Evolutionary conservation across 176 grass and related monocot genomes (phyloP).

Genomic region (Otatea glauca): DNA sequence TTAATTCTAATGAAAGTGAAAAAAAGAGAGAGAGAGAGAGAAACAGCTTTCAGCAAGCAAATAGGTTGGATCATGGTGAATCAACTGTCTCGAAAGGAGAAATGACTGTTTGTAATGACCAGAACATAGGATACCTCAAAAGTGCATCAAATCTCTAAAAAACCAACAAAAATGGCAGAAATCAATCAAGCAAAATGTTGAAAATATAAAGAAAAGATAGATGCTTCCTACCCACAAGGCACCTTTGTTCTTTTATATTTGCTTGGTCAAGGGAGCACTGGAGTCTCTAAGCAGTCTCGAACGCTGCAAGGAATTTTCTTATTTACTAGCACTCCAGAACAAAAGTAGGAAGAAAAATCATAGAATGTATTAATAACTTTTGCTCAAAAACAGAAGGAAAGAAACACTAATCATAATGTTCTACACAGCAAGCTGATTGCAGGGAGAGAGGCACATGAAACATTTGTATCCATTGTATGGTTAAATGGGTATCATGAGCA

Average conservation of each 20-base stretch:
- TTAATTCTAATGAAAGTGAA: neutral
- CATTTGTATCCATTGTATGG: constrained; percentile 18
- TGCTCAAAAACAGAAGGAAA: constrained; percentile 24
- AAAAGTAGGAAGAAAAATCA: constrained; percentile 26
- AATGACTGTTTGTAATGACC: neutral
- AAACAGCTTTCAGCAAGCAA: constrained; percentile 21
- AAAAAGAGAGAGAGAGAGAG: neutral
- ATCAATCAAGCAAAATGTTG: constrained; percentile 13
- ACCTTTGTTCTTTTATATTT: constrained; percentile 31
- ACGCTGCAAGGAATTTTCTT: neutral
- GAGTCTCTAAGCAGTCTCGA: constrained; percentile 34
- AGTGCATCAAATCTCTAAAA: neutral
- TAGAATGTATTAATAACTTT: constrained; percentile 22
- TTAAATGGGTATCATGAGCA: constrained; percentile 4
- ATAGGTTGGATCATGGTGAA: constrained; percentile 5
- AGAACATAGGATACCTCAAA: constrained; percentile 13
- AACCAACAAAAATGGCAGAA: neutral
- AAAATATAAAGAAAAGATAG: constrained; percentile 13
- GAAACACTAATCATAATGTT: constrained; percentile 24
- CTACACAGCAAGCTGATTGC: neutral
- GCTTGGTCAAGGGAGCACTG: constrained; percentile 23
- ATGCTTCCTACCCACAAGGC: constrained; percentile 3
- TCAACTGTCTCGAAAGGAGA: neutral
- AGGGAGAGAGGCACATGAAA: neutral
- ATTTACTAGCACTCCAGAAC: constrained; percentile 23